phyloP scores from a whole-genome alignment of 805 yeast genomes.

The Starmerella stellata region DNA sequence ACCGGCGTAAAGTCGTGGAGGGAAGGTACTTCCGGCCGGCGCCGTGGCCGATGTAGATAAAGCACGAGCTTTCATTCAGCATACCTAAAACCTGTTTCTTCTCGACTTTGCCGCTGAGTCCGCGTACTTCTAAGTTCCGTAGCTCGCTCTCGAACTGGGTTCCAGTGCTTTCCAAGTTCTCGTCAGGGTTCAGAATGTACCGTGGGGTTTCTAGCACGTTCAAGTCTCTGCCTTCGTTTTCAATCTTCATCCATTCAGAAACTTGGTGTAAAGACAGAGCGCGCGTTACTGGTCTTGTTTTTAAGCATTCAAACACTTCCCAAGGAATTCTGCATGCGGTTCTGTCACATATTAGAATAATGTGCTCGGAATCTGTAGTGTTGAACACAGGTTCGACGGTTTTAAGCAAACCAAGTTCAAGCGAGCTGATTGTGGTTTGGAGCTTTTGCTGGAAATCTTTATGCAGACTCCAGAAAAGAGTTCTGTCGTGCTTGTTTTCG shows the following conservation, averaged over 20 bases:
- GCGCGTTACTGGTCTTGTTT: conserved; percentile 8
- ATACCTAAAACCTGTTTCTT: conserved; percentile 35
- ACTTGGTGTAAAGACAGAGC: conserved; percentile 27
- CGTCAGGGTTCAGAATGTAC: conserved; percentile 65
- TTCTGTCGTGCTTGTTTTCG: too few relatives aligned
- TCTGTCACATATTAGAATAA: conserved; percentile 52
- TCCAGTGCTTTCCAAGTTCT: conserved; percentile 57
- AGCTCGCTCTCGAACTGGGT: conserved; percentile 33
- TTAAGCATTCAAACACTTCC: conserved; percentile 46
- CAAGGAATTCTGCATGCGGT: conserved; percentile 63
- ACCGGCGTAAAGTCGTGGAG: conserved; percentile 33
- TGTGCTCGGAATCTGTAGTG: too few relatives aligned
- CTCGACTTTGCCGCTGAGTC: conserved; percentile 41
- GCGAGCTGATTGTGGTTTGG: too few relatives aligned
- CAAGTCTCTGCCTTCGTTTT: conserved; percentile 1
- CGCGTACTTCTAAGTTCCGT: conserved; percentile 30
- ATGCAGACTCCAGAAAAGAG: too few relatives aligned
- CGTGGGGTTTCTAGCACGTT: conserved; percentile 16
- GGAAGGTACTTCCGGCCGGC: conserved; percentile 78
- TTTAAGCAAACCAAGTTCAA: too few relatives aligned
- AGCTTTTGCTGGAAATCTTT: too few relatives aligned
- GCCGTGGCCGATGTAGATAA: conserved; percentile 84
- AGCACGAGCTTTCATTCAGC: conserved; percentile 31
- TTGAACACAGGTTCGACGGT: too few relatives aligned
- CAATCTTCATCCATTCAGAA: conserved; percentile 3